Conservation (phyloP, 2,329 filamentous ascomycete genomes). For the Alternaria consortialis region DNA sequence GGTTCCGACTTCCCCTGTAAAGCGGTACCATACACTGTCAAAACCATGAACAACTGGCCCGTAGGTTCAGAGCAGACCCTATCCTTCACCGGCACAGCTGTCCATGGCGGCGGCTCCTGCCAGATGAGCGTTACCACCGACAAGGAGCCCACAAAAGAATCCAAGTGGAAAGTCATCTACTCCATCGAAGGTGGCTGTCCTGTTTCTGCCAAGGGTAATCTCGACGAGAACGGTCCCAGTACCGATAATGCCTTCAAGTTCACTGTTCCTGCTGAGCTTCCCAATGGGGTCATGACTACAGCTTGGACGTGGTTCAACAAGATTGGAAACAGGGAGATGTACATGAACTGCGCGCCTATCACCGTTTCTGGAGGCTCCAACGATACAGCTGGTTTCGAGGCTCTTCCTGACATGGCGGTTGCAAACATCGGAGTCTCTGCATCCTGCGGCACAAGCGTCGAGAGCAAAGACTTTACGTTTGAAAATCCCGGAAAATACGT, state of each 20-base stretch:
- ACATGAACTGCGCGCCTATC: slow-evolving; percentile 91
- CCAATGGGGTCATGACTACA: slow-evolving; percentile 76
- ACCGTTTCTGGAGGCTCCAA: slow-evolving; percentile 64
- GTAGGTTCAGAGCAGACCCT: slow-evolving; percentile 71
- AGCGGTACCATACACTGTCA: slow-evolving; percentile 52
- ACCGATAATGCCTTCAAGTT: slow-evolving; percentile 36
- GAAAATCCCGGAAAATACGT: slow-evolving; percentile 70
- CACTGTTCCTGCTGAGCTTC: slow-evolving; percentile 73
- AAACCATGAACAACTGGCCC: slow-evolving; percentile 66
- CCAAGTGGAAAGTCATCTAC: slow-evolving; percentile 87
- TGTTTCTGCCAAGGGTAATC: slow-evolving; percentile 15
- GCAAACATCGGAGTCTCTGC: slow-evolving; percentile 66
- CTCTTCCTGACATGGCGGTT: slow-evolving; percentile 76
- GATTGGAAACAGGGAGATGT: slow-evolving; percentile 90
- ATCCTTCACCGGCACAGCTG: slow-evolving; percentile 73
- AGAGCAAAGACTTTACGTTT: slow-evolving; percentile 61
- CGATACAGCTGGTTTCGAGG: slow-evolving; percentile 61
- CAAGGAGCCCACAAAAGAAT: slow-evolving; percentile 69
- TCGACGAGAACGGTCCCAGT: slow-evolving; percentile 50
- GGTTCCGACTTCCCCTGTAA: slow-evolving; percentile 88
- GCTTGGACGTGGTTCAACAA: slow-evolving; percentile 95
- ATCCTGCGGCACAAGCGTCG: slow-evolving; percentile 61
- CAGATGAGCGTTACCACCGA: slow-evolving; percentile 86
- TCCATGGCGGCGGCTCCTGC: slow-evolving; percentile 90
- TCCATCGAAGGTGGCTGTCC: slow-evolving; percentile 89